Conservation (phyloP, 495 filamentous ascomycete genomes). For the Aspergillus campestris region DNA sequence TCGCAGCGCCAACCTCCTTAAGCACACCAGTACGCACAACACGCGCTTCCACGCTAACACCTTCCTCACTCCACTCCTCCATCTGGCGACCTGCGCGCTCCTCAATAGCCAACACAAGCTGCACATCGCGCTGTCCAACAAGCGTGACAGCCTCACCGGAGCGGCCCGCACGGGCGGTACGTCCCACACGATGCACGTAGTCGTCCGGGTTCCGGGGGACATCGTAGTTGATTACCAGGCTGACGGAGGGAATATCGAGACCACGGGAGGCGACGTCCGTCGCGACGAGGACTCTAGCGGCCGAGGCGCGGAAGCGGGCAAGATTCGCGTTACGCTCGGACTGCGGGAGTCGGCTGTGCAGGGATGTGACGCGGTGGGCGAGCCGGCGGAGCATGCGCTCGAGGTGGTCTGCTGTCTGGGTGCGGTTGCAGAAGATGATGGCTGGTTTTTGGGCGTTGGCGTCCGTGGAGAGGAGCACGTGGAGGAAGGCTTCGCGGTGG, state of each 20-base stretch:
- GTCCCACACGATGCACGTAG: constrained; percentile 93
- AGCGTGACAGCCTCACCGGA: constrained; percentile 76
- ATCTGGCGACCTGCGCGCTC: constrained; percentile 70
- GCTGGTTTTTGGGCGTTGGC: constrained; percentile 61
- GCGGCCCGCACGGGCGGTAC: constrained; percentile 86
- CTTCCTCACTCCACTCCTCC: constrained; percentile 75
- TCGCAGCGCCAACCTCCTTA: constrained; percentile 85
- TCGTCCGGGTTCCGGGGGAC: constrained; percentile 93
- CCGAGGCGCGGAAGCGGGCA: constrained; percentile 82
- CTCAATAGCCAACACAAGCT: constrained; percentile 82
- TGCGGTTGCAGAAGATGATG: constrained; percentile 95
- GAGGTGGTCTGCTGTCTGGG: constrained; percentile 76
- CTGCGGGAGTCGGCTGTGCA: constrained; percentile 82
- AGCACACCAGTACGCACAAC: constrained; percentile 68
- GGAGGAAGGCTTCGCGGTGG: constrained; percentile 87
- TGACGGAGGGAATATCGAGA: constrained; percentile 90
- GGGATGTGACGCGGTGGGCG: constrained; percentile 78
- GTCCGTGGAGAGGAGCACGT: constrained; percentile 76
- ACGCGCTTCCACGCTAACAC: constrained; percentile 80
- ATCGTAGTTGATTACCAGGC: constrained; percentile 88
- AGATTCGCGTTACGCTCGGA: constrained; percentile 77
- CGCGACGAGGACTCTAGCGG: constrained; percentile 83
- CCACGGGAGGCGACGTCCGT: constrained; percentile 95
- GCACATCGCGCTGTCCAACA: constrained; percentile 85
- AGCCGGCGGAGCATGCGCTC: constrained; percentile 78